A percentile compares a stretch with the other conserved stretches of the same genome.
Evolutionary conservation across 352 stramenopile genomes (phyloP).

Genomic region (Phytophthora vignae): DNA sequence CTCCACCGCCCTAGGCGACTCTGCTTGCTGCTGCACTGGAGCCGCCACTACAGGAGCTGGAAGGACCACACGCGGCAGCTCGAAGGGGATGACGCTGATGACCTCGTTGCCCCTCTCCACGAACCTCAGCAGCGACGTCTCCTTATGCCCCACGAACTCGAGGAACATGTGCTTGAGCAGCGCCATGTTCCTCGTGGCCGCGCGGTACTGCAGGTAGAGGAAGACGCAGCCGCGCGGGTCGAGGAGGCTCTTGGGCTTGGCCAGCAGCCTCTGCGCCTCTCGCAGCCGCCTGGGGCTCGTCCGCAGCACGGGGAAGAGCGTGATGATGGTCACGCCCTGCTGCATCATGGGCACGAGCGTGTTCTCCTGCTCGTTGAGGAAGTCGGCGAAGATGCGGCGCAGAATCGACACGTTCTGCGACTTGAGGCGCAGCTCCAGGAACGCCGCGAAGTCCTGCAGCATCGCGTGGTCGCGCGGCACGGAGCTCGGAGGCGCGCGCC

Average conservation of each 20-base stretch:
- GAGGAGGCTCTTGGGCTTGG: conserved; percentile 37
- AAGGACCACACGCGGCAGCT: conserved; percentile 16
- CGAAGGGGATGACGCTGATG: conserved; percentile 51
- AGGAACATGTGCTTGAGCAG: conserved; percentile 51
- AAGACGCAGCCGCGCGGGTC: conserved; percentile 40
- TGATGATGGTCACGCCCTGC: no score
- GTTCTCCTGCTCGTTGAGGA: no score
- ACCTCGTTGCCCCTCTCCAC: conserved; percentile 35
- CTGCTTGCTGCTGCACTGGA: neutral
- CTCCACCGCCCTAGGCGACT: no score
- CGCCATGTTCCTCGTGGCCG: conserved; percentile 50
- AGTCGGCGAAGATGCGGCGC: no score
- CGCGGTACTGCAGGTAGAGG: conserved; percentile 44
- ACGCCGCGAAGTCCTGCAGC: no score
- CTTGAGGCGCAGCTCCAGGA: no score
- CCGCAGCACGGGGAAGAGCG: neutral
- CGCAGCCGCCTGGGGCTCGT: conserved; percentile 3
- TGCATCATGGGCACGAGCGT: no score
- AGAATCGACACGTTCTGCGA: no score
- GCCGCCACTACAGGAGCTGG: neutral
- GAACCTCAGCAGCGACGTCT: conserved; percentile 36
- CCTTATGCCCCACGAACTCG: conserved; percentile 39
- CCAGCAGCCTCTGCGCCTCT: conserved; percentile 37
- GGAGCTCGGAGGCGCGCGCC: no score
- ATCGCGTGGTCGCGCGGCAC: no score